phyloP scores from a whole-genome alignment of 1,139 yeast genomes.

The Hansenula anomala region DNA sequence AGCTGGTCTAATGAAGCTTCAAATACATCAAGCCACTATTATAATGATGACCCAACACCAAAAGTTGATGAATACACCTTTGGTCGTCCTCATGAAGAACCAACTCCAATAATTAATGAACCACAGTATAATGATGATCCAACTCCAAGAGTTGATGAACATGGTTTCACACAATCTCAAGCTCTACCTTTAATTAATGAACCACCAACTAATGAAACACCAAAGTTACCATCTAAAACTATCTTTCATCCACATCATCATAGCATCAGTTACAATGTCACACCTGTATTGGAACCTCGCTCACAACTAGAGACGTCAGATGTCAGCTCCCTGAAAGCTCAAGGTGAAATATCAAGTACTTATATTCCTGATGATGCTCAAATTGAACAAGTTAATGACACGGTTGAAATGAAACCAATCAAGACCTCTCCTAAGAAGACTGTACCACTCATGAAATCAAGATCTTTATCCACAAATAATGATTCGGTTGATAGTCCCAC shows the following conservation, averaged over 20 bases:
- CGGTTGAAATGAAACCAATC: not conserved
- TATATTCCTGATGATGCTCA: not conserved
- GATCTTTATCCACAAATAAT: not conserved
- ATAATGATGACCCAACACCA: constrained; percentile 21
- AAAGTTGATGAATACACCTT: constrained; percentile 7
- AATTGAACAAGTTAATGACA: not conserved
- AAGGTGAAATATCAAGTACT: not conserved
- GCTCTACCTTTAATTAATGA: not conserved
- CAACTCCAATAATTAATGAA: too few relatives aligned
- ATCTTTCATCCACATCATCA: not conserved
- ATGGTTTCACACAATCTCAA: not conserved
- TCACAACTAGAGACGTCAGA: not conserved
- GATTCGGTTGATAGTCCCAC: not conserved
- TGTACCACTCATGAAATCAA: not conserved
- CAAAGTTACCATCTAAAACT: too few relatives aligned
- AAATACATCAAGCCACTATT: constrained; percentile 5
- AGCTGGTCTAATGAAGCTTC: not conserved
- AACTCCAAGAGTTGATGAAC: constrained; percentile 1
- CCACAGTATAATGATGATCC: constrained; percentile 1
- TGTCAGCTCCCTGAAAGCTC: not conserved
- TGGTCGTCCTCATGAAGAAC: not conserved
- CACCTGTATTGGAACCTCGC: constrained; percentile 1
- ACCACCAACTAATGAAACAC: not conserved
- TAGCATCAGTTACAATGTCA: constrained; percentile 3
- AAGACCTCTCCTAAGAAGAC: not conserved